Evolutionary conservation across 306 rosid species (phyloP).

Genomic region (Vigna angularis): DNA sequence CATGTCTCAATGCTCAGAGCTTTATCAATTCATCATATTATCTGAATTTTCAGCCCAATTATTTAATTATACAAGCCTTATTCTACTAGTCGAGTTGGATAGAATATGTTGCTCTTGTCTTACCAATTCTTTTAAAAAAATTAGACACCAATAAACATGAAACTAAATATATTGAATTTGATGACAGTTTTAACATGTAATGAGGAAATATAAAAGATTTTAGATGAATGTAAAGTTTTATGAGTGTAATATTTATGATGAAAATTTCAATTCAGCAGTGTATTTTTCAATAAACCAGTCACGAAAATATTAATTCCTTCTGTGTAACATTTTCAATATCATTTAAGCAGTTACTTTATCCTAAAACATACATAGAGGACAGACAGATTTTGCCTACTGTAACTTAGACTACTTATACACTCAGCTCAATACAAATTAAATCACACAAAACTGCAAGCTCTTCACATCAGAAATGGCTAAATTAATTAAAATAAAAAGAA

Average conservation of each 20-base stretch:
- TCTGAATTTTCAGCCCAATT: slow-evolving; percentile 16
- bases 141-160: slow-evolving; percentile 23
- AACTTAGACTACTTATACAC: slow-evolving; percentile 5
- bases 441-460: slow-evolving; percentile 17
- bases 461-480: slow-evolving; percentile 27
- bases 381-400: slow-evolving; percentile 31
- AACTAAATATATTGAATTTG: neutral
- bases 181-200: slow-evolving; percentile 18
- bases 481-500: slow-evolving; percentile 27
- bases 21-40: slow-evolving; percentile 2
- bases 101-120: slow-evolving; percentile 12
- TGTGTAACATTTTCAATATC: slow-evolving; percentile 21
- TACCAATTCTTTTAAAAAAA: neutral
- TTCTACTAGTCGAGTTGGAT: slow-evolving; percentile 3
- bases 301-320: slow-evolving; percentile 25
- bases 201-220: slow-evolving; percentile 8
- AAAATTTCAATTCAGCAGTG: slow-evolving; percentile 14
- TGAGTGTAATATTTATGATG: slow-evolving; percentile 17
- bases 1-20: neutral
- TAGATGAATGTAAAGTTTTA: neutral
- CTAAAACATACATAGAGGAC: slow-evolving; percentile 29
- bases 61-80: neutral
- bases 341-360: slow-evolving; percentile 3
- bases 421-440: neutral
- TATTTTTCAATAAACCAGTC: slow-evolving; percentile 7